These are phyloP conservation scores for Talaromyces adpressus DNA, from an alignment of 495 filamentous ascomycete species.

Conservation along the genomic window DNA sequence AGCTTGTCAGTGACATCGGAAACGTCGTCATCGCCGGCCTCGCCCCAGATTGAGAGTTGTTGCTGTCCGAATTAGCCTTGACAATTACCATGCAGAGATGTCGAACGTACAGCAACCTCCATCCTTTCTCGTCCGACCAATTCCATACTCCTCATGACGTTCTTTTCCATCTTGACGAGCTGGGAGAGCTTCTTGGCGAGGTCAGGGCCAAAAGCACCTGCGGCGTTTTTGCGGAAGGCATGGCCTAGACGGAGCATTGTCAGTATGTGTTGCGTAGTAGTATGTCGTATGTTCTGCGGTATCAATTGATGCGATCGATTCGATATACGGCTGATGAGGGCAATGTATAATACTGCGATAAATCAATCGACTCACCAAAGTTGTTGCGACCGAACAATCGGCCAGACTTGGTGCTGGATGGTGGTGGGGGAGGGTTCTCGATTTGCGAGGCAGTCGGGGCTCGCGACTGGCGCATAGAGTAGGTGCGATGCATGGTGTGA, in stretches of 20 bases:
- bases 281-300: neutral
- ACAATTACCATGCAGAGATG: no score
- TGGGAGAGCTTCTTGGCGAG: constrained; percentile 95
- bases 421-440: constrained; percentile 88
- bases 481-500: constrained; percentile 83
- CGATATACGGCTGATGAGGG: neutral
- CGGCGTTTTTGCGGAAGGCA: constrained; percentile 83
- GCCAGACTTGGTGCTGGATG: constrained; percentile 82
- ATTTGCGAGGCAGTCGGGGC: constrained; percentile 84
- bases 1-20: constrained; percentile 99
- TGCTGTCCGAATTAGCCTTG: constrained; percentile 53
- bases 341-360: neutral
- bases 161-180: constrained; percentile 99
- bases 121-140: constrained; percentile 90
- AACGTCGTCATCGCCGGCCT: constrained; percentile 93
- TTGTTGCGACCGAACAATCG: constrained; percentile 80
- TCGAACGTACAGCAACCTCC: constrained; percentile 80
- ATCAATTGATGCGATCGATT: neutral
- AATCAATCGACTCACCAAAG: constrained; percentile 56
- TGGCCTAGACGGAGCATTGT: constrained; percentile 54
- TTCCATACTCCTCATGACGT: constrained; percentile 97
- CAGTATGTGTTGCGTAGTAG: neutral
- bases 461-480: constrained; percentile 96
- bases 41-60: constrained; percentile 98
- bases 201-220: constrained; percentile 92